Evolutionary conservation across 2,329 filamentous ascomycete species (phyloP), one percentile per base, ranked within the genome.

Genomic region (Clarireedia paspali): DNA sequence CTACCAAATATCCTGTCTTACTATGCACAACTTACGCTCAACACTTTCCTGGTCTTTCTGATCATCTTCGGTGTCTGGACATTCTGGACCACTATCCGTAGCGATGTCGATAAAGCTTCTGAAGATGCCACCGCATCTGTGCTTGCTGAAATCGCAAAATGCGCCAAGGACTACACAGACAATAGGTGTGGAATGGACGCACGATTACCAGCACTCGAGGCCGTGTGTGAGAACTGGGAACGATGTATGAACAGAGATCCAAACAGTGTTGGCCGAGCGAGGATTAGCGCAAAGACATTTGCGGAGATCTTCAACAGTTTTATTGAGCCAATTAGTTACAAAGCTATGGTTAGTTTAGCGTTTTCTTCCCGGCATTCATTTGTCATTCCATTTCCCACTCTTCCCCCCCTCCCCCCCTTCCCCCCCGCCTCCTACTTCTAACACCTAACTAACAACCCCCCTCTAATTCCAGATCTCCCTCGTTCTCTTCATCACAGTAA

Each of bases 261-360:
- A 0, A 78, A 84, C 46, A 83, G 83, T 55, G 83, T 96, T 55
- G 91, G 89, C 62, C 79, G 86, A 39, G 87, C 92, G 44, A 87
- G 85, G 65, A 83, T 96, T 40, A 89, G 87, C 17, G 91, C 90
- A 5, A 87, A 89, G 67, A 94, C 91, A 26, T 88, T 96, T 68
- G 92, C 92, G 0, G 84, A 90, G 67, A 95, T 99, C 42, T 86
- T 97, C 71, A 96, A 97, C 69, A 87, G 87, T 66, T 96, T 97
- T 70, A 85, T 95, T 4, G 90, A 95, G 64, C 85, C 89, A 5
- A 91, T 97, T 71, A 90, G 87, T 61, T 87, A 89, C 71, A 96
- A 96, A 71, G 81, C 84, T 10, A 85, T 88, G 77, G 82, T 84
- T 76, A 60, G 74, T 70, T 55, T 24, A 6, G 9, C 2, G 2